Conservation (phyloP, 371 early-diverging fungal species). For the Basidiobolus heterosporus region DNA sequence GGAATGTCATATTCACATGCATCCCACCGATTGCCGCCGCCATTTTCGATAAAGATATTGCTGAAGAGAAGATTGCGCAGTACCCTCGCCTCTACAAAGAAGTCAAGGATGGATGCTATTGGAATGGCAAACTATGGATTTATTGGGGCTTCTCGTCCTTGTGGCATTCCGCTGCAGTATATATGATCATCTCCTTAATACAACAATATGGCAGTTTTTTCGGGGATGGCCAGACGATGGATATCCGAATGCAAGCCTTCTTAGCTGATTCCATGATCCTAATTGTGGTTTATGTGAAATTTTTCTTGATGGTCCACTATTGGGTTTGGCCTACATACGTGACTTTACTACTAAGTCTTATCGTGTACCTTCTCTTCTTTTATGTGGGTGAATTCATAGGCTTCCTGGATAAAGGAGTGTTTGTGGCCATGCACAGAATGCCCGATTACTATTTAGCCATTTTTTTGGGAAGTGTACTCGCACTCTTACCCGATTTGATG, state of each 20-base stretch:
- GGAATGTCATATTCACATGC: slow-evolving; percentile 67
- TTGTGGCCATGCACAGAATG: slow-evolving; percentile 8
- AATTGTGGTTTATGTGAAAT: slow-evolving; percentile 14
- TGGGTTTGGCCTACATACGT: slow-evolving; percentile 11
- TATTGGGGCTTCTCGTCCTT: slow-evolving; percentile 38
- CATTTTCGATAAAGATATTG: slow-evolving; percentile 66
- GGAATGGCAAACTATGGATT: slow-evolving; percentile 31
- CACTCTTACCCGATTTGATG: slow-evolving; percentile 13
- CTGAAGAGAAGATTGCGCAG: slow-evolving; percentile 41
- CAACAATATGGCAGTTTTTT: background rate
- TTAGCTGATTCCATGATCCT: slow-evolving; percentile 12
- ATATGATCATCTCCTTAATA: background rate
- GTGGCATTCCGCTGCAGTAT: slow-evolving; percentile 28
- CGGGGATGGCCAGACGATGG: slow-evolving; percentile 5
- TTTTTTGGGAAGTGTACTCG: slow-evolving; percentile 10
- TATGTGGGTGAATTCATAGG: slow-evolving; percentile 10
- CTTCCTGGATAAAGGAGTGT: slow-evolving; percentile 9
- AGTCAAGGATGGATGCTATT: slow-evolving; percentile 36
- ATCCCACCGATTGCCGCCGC: slow-evolving; percentile 63
- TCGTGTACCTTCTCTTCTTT: slow-evolving; percentile 10
- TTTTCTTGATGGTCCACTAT: slow-evolving; percentile 14
- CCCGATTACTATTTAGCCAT: slow-evolving; percentile 13
- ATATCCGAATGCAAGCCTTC: slow-evolving; percentile 11
- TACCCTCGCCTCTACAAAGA: slow-evolving; percentile 67
- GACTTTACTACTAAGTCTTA: slow-evolving; percentile 10